Evolutionary conservation across 2,329 filamentous ascomycete genomes (phyloP), one percentile per base, ranked within the genome.

Genomic region (Rasamsonia emersonii): DNA sequence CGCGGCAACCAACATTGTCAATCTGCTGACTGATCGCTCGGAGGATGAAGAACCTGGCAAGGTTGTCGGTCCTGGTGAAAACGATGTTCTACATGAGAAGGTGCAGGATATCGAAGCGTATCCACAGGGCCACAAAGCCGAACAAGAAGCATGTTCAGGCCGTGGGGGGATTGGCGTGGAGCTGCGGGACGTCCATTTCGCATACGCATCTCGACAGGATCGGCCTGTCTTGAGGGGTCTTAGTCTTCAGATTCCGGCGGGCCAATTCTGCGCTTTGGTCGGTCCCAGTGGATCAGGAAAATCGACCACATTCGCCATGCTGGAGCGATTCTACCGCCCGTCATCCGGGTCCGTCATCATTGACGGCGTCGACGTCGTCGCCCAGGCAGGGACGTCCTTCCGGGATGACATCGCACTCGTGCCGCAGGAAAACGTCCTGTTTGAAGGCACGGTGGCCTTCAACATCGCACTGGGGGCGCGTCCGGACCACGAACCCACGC

Each of bases 261-360:
- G 75, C 1, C 67, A 77, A 33, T 80, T 81, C 46, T 70, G 67
- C 40, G 78, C 75, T 2, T 61, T 82, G 8, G 76, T 81, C 2
- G 77, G 78, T 0, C 73, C 76, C 3, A 78, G 73, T 0, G 78
- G 78, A 2, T 73, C 76, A 2, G 78, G 78, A 1, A 82, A 82
- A 47, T 79, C 74, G 1, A 81, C 77, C 13, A 73, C 78, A 28
- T 67, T 82, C 45, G 67, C 71, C 2, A 47, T 69, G 18, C 42
- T 70, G 3, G 69, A 77, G 46, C 64, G 72, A 5, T 67, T 78
- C 38, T 77, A 77, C 47, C 54, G 48, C 1, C 66, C 71, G 0
- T 54, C 60, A 2, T 59, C 63, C 0, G 75, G 75, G 0, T 48
- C 52, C 0, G 65, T 78, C 19, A 41, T 63, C 4, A 64, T 79